Evolutionary conservation across 345 rosid genomes (phyloP).

Genomic region (Reutealis trisperma): DNA sequence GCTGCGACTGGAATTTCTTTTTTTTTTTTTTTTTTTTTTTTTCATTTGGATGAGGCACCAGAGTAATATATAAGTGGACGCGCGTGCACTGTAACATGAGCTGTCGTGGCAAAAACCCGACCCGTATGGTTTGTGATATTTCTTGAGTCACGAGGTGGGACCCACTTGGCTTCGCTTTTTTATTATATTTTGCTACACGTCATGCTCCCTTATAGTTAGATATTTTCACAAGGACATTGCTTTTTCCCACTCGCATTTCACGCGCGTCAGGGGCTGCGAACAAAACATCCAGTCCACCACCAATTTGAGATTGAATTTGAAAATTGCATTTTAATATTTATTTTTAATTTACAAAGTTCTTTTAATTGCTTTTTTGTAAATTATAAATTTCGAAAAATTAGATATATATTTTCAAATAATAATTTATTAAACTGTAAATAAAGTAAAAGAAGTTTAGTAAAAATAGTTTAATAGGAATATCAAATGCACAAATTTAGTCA

Average conservation of each 20-base stretch:
- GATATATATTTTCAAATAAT: too few relatives aligned
- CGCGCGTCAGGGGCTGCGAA: background rate
- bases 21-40: background rate
- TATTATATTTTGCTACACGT: constrained; percentile 41
- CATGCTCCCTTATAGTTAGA: constrained; percentile 24
- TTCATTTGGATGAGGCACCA: background rate
- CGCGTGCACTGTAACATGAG: constrained; percentile 14
- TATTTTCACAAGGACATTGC: constrained; percentile 23
- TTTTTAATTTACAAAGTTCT: too few relatives aligned
- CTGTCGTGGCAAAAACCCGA: constrained; percentile 35
- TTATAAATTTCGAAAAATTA: too few relatives aligned
- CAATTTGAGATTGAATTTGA: too few relatives aligned
- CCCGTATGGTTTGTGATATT: constrained; percentile 34
- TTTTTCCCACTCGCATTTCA: constrained; percentile 22
- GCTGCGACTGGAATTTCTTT: background rate
- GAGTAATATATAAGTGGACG: constrained; percentile 14
- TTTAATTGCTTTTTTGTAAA: too few relatives aligned
- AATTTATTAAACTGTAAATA: too few relatives aligned
- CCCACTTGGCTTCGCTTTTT: constrained; percentile 43
- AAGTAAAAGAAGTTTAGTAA: too few relatives aligned
- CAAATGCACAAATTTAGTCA: too few relatives aligned
- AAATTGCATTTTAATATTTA: too few relatives aligned
- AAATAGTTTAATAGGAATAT: too few relatives aligned
- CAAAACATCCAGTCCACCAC: too few relatives aligned
- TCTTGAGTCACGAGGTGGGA: constrained; percentile 29